Conservation (phyloP, 2,329 filamentous ascomycete genomes). For the Chaetomium globosum region DNA sequence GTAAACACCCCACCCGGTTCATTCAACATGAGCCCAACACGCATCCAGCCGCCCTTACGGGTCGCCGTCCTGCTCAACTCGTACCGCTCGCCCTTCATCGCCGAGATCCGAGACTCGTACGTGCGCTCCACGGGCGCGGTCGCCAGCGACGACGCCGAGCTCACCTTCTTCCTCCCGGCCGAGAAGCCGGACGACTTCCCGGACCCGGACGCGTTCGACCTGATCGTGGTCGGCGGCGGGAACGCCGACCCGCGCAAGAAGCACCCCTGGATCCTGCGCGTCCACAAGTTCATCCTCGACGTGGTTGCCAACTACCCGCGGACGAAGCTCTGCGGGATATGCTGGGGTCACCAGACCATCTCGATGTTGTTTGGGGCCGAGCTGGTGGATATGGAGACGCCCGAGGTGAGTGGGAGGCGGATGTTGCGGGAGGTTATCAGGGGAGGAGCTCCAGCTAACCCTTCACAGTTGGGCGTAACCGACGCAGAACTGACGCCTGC, state of each 20-base stretch:
- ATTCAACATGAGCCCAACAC: slow-evolving; percentile 29
- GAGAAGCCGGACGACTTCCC: slow-evolving; percentile 42
- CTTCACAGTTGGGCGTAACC: slow-evolving; percentile 43
- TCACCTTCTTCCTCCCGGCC: slow-evolving; percentile 46
- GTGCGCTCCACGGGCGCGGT: slow-evolving; percentile 42
- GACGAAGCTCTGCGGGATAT: slow-evolving; percentile 45
- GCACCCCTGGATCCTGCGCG: slow-evolving; percentile 47
- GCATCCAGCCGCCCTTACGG: slow-evolving; percentile 33
- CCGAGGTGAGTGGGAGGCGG: slow-evolving; percentile 40
- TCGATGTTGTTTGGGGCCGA: slow-evolving; percentile 44
- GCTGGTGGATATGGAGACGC: slow-evolving; percentile 44
- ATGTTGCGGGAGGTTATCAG: neutral
- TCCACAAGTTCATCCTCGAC: slow-evolving; percentile 46
- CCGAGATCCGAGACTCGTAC: slow-evolving; percentile 44
- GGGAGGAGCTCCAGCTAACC: slow-evolving; percentile 2
- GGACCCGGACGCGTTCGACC: slow-evolving; percentile 45
- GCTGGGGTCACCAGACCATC: slow-evolving; percentile 52
- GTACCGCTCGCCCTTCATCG: slow-evolving; percentile 43
- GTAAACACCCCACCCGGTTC: slow-evolving; percentile 6
- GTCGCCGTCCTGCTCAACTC: slow-evolving; percentile 47
- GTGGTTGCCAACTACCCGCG: slow-evolving; percentile 39
- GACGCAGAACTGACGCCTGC: slow-evolving; percentile 44
- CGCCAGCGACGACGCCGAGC: slow-evolving; percentile 35
- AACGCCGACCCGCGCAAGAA: slow-evolving; percentile 47
- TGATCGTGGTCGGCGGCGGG: slow-evolving; percentile 49